A percentile compares a stretch with the other conserved stretches of the same genome.
Conservation (phyloP, 2,329 filamentous ascomycete species). For the Paracoccidioides lutzii region DNA sequence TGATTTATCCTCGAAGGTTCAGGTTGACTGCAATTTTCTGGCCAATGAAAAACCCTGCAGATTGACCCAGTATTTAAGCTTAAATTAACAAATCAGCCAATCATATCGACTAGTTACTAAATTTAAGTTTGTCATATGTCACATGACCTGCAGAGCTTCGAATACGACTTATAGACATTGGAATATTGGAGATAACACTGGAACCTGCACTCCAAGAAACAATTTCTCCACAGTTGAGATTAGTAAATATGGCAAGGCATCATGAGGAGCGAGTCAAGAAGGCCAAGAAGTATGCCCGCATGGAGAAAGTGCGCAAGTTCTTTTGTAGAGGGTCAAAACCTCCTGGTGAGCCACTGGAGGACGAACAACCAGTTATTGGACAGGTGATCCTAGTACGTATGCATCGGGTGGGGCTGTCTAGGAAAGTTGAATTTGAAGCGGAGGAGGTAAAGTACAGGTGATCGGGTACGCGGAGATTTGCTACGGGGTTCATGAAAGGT, state of each 20-base stretch:
- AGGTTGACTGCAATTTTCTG: too few species aligned
- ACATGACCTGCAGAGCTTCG: too few species aligned
- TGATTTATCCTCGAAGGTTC: too few species aligned
- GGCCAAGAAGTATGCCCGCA: not conserved
- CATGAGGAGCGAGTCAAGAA: not conserved
- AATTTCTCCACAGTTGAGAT: too few species aligned
- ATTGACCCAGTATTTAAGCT: not conserved
- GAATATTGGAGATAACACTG: too few species aligned
- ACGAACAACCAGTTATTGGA: not conserved
- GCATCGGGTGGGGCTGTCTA: not conserved
- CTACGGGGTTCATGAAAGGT: not conserved
- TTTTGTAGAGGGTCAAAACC: not conserved
- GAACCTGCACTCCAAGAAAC: too few species aligned
- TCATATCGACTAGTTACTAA: not conserved
- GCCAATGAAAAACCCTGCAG: too few species aligned
- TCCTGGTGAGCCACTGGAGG: not conserved
- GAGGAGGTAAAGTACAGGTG: not conserved
- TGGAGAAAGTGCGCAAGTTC: not conserved
- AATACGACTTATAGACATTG: too few species aligned
- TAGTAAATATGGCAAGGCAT: not conserved
- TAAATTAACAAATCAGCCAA: not conserved
- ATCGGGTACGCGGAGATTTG: constrained; percentile 1
- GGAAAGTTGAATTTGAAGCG: constrained; percentile 1
- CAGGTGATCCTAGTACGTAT: not conserved
- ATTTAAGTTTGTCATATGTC: not conserved